Evolutionary conservation across 179 eudicot species (phyloP).

Genomic region (Corrigiola litoralis): DNA sequence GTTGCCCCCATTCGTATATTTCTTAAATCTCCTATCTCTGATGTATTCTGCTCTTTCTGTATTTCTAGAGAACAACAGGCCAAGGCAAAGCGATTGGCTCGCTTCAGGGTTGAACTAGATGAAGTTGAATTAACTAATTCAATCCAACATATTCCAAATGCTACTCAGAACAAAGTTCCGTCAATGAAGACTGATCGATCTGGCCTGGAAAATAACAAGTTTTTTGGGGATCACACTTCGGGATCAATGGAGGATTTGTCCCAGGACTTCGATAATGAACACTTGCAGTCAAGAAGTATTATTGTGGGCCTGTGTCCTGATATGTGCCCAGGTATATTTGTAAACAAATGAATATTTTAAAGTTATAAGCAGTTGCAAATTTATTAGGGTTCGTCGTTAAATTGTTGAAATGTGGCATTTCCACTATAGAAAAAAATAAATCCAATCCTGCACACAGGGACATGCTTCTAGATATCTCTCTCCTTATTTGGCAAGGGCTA

Average conservation of each 20-base stretch:
- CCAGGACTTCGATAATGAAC: conserved; percentile 56
- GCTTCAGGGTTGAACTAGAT: conserved; percentile 54
- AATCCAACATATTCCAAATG: conserved; percentile 29
- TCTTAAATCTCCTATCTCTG: background rate
- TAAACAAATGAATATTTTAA: background rate
- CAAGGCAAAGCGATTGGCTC: conserved; percentile 87
- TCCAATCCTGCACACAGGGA: background rate
- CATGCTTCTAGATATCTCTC: too few relatives aligned
- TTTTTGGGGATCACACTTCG: conserved; percentile 25
- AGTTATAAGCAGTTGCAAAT: background rate
- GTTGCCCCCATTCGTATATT: background rate
- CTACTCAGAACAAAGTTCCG: conserved; percentile 30
- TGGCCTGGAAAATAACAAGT: conserved; percentile 33
- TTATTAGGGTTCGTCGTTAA: background rate
- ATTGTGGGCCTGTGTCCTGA: conserved; percentile 86
- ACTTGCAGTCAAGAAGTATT: conserved; percentile 35
- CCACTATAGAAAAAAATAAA: too few relatives aligned
- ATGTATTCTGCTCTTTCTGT: background rate
- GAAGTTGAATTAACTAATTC: conserved; percentile 54
- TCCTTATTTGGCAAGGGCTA: too few relatives aligned
- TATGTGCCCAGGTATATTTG: conserved; percentile 88
- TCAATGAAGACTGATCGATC: conserved; percentile 33
- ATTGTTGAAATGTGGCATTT: background rate
- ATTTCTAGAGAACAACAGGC: conserved; percentile 71
- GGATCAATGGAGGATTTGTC: conserved; percentile 37